These are phyloP conservation scores for Xylaria sp. DNA, from an alignment of 495 filamentous ascomycete species.

Conservation along the genomic window DNA sequence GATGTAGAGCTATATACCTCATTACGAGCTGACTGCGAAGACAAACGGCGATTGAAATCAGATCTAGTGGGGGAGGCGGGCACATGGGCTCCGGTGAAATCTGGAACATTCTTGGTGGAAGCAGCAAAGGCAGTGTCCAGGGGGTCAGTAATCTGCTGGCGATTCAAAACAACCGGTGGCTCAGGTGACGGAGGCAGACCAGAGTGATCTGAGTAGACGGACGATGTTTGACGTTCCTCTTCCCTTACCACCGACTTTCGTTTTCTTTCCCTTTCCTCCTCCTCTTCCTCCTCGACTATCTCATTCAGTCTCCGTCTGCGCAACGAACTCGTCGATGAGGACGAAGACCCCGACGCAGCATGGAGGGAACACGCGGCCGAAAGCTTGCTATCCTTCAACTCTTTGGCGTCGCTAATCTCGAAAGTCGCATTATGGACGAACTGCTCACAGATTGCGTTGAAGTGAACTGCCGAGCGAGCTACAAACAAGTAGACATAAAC, in stretches of 20 bases:
- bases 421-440: constrained; percentile 89
- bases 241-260: constrained; percentile 56
- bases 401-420: constrained; percentile 71
- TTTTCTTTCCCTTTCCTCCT: constrained; percentile 59
- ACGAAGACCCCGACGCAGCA: constrained; percentile 84
- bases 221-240: constrained; percentile 41
- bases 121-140: constrained; percentile 51
- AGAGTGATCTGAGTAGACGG: constrained; percentile 34
- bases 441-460: constrained; percentile 81
- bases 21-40: constrained; percentile 71
- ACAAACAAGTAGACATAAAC: constrained; percentile 10
- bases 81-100: constrained; percentile 46
- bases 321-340: constrained; percentile 83
- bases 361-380: constrained; percentile 90
- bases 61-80: constrained; percentile 50
- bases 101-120: constrained; percentile 45
- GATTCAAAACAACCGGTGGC: constrained; percentile 32
- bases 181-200: constrained; percentile 29
- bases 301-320: constrained; percentile 80
- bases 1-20: constrained; percentile 67
- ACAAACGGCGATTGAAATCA: constrained; percentile 53
- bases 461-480: constrained; percentile 96
- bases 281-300: constrained; percentile 84
- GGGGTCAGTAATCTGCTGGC: constrained; percentile 39
- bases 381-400: constrained; percentile 85